Evolutionary conservation across 441 rosid genomes (phyloP), one percentile per base, ranked within the genome.

Genomic region (Populus hybrid): DNA sequence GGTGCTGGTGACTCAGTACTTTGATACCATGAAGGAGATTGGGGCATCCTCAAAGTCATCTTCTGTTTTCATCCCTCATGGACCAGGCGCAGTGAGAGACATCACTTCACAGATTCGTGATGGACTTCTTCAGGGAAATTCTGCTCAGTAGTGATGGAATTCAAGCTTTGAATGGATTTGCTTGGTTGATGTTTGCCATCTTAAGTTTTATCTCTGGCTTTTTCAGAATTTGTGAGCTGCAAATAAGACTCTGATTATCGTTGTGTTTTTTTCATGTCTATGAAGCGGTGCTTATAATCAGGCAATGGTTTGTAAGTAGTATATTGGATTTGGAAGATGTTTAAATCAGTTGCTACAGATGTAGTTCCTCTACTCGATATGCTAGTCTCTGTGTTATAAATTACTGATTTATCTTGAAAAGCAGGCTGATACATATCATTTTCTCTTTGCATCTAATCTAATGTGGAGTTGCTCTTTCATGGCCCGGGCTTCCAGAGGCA

Each of bases 11-110:
- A 84, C 87, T 21, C 87, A 84, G 30, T 87, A 82, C 76, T 84
- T 85, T 0, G 88, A 87, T 70, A 85, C 87, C 69, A 82, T 85
- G 87, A 85, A 84, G 79, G 88, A 85, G 82, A 83, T 85, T 8
- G 87, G 88, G 3, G 85, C 88, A 21, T 81, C 86, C 6, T 87
- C 90, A 3, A 87, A 85, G 53, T 84, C 90, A 16, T 78, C 78
- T 5, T 79, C 87, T n/a, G 81, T 85, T 21, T 85, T 85, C 80
- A 85, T 82, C 32, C 86, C 88, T 7, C 88, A 84, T 23, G 86
- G 86, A 40, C 87, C 85, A 32, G 90, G 86, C 30, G 84, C 84
- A 0, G 86, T 85, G 3, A 74, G 77, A 42, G 85, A 82, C 21
- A 79, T 85, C 35, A 80, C 86, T 5, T 18, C 85, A 1, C 85